These are phyloP conservation scores for Serendipita sp. DNA, from an alignment of 768 basidiomycete genomes.

Conservation along the genomic window DNA sequence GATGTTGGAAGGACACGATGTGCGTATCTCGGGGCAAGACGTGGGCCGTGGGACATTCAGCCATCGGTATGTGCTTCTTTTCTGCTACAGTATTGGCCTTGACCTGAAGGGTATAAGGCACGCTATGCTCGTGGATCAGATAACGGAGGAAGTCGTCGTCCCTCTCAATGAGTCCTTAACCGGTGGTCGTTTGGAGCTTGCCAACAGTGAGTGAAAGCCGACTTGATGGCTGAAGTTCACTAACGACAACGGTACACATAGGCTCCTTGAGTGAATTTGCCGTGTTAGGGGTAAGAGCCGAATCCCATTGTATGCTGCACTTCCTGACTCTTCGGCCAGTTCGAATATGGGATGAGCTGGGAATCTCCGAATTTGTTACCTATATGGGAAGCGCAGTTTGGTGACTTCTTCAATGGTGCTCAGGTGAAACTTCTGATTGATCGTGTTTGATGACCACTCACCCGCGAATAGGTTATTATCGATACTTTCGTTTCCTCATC, in stretches of 20 bases:
- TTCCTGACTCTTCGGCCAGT: constrained; percentile 27
- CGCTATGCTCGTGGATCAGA: constrained; percentile 85
- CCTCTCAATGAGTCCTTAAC: constrained; percentile 61
- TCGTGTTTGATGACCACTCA: neutral
- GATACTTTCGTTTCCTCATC: constrained; percentile 77
- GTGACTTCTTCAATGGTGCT: constrained; percentile 88
- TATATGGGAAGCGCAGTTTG: constrained; percentile 94
- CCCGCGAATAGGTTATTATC: constrained; percentile 46
- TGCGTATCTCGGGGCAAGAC: constrained; percentile 87
- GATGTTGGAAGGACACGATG: constrained; percentile 65
- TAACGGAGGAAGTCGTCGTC: constrained; percentile 60
- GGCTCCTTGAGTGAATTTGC: constrained; percentile 83
- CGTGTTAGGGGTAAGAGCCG: constrained; percentile 64
- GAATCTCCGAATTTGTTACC: constrained; percentile 65
- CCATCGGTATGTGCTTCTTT: constrained; percentile 32
- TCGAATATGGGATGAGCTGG: constrained; percentile 86
- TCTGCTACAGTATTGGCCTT: neutral
- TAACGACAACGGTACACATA: too few relatives aligned
- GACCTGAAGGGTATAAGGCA: constrained; percentile 31
- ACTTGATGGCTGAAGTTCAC: too few relatives aligned
- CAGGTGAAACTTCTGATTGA: constrained; percentile 20
- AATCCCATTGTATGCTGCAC: neutral
- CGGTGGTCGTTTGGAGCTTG: constrained; percentile 64
- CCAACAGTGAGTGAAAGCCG: constrained; percentile 49
- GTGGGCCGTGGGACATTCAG: constrained; percentile 85